Evolutionary conservation across 2,329 filamentous ascomycete genomes (phyloP), one percentile per base, ranked within the genome.

Genomic region (Monosporascus sp.): DNA sequence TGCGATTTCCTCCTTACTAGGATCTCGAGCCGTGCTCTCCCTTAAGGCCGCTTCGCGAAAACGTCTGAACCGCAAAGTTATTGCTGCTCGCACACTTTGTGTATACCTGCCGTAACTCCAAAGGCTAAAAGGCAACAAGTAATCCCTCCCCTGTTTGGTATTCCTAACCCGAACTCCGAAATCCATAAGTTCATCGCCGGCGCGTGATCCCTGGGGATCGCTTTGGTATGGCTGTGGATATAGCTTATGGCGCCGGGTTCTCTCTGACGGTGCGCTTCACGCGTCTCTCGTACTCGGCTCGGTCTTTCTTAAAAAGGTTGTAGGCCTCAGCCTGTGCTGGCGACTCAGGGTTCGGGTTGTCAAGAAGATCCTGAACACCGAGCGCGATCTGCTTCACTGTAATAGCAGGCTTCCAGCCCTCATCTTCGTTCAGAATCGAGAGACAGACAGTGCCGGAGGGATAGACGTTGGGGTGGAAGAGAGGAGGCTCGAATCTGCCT

Each of bases 391-490:
- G 91, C 75, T 97, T 97, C 70, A 99, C 90, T 0, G 94, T 99
- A 66, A 99, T 99, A 6, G 94, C 93, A 1, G 94, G 95, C 72
- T 96, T 95, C 94, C 95, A 99, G 6, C 89, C 92, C 70, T 99
- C 94, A 65, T 99, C 94, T 71, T 99, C 95, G 74, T 97, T 99
- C 60, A 99, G 75, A 61, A 99, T 99, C 27, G 90, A 96, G 22
- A 99, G 81, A 68, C 94, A 99, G 57, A 99, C 94, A 47, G 94
- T 99, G 61, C 94, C 95, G 1, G 93, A 97, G 0, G 94, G 94
- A 70, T 99, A 99, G 61, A 99, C 94, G 70, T 99, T 99, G 0
- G 94, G 94, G 68, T 99, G 94, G 76, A 99, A 99, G 41, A 99
- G 84, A 22, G 94, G 93, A 14, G 94, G 94, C 0, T 87, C 83